Conservation (phyloP, 306 rosid species). For the Aeschynomene evenia region DNA sequence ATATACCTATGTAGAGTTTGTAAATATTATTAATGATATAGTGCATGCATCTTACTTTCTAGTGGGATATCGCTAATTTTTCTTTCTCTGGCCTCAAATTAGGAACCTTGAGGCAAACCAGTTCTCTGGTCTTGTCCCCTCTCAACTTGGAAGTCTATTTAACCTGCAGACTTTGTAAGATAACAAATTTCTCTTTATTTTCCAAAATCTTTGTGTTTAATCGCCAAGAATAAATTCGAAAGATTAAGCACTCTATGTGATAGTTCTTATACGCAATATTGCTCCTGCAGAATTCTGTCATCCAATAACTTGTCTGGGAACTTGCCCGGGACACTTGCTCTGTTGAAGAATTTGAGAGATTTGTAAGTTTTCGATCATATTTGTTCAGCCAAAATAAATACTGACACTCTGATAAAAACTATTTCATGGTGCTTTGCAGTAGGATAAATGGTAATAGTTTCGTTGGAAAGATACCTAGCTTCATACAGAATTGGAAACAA, state of each 20-base stretch:
- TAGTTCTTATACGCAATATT: slow-evolving; percentile 21
- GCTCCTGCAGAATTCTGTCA: slow-evolving; percentile 57
- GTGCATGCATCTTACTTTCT: slow-evolving; percentile 21
- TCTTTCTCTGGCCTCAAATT: slow-evolving; percentile 16
- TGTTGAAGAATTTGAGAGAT: slow-evolving; percentile 55
- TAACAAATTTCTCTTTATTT: slow-evolving; percentile 18
- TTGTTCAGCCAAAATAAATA: slow-evolving; percentile 5
- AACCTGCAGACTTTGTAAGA: slow-evolving; percentile 65
- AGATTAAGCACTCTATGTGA: slow-evolving; percentile 16
- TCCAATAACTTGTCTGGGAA: slow-evolving; percentile 74
- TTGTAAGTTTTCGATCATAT: slow-evolving; percentile 47
- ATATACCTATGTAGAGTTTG: background rate
- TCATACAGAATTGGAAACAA: slow-evolving; percentile 67
- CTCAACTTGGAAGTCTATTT: slow-evolving; percentile 62
- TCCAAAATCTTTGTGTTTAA: slow-evolving; percentile 6
- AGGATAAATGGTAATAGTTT: slow-evolving; percentile 77
- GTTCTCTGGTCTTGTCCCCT: slow-evolving; percentile 66
- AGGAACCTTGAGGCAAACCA: slow-evolving; percentile 82
- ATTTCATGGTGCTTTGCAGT: slow-evolving; percentile 51
- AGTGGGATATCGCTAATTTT: background rate
- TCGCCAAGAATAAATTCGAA: slow-evolving; percentile 8
- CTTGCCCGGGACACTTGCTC: slow-evolving; percentile 56
- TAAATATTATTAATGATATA: background rate
- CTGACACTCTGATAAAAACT: background rate
- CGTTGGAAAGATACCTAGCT: slow-evolving; percentile 65